Percentiles rank a stretch among this genome's conserved stretches.
Evolutionary conservation across 495 filamentous ascomycete genomes (phyloP).

Genomic region (Penicillium desertorum): DNA sequence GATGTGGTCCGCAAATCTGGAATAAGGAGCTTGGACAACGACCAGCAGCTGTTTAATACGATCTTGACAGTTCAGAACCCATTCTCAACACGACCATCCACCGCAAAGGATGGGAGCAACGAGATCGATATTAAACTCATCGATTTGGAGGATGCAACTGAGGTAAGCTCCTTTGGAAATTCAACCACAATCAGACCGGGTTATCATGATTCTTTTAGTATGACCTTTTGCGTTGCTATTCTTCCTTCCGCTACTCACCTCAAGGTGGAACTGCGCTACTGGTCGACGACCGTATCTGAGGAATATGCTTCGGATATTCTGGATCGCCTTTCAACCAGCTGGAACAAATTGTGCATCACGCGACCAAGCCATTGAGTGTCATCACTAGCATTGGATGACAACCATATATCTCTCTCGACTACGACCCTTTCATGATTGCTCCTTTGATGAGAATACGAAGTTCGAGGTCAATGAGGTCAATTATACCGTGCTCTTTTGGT

Average conservation of each 20-base stretch:
- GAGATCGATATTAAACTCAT: neutral
- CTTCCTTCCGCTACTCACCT: neutral
- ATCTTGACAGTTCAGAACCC: neutral
- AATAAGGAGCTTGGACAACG: neutral
- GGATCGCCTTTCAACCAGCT: neutral
- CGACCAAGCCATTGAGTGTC: neutral
- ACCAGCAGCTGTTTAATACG: neutral
- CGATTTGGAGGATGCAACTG: neutral
- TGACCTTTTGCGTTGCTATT: conserved; percentile 3
- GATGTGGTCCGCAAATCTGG: neutral
- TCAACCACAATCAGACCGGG: neutral
- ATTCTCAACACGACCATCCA: neutral
- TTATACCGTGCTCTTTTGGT: neutral
- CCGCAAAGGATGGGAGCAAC: neutral
- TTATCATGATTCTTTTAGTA: neutral
- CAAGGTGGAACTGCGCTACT: neutral
- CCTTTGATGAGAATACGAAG: neutral
- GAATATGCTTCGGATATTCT: conserved; percentile 1
- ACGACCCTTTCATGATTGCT: neutral
- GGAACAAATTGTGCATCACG: neutral
- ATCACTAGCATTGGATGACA: neutral
- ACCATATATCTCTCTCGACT: neutral
- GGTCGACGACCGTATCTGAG: neutral
- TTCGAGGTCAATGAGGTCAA: neutral
- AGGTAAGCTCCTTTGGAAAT: neutral